These are phyloP conservation scores for Umbilicaria muhlenbergii DNA, from an alignment of 495 filamentous ascomycete species.

Conservation along the genomic window DNA sequence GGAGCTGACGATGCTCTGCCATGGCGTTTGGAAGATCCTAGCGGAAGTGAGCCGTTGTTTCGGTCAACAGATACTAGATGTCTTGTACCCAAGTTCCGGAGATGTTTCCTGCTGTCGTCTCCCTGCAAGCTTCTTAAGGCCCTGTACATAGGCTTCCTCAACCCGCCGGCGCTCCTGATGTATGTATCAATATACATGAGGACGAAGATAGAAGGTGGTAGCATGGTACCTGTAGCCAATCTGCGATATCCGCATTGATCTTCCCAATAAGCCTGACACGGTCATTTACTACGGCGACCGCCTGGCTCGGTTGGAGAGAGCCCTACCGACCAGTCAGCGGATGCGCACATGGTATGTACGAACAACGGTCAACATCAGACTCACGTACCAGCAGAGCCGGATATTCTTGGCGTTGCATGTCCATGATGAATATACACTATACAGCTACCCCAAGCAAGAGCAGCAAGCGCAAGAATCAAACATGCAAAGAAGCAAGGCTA, in stretches of 20 bases:
- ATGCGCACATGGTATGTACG: slow-evolving; percentile 2
- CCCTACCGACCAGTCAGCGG: slow-evolving; percentile 34
- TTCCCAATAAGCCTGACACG: slow-evolving; percentile 75
- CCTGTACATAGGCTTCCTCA: slow-evolving; percentile 80
- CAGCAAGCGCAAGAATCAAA: not conserved
- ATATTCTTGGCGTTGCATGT: slow-evolving; percentile 84
- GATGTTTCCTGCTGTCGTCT: slow-evolving; percentile 54
- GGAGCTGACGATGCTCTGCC: slow-evolving; percentile 76
- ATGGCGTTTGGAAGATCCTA: slow-evolving; percentile 83
- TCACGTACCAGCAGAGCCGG: slow-evolving; percentile 81
- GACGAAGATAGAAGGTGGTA: slow-evolving; percentile 4
- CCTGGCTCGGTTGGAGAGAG: slow-evolving; percentile 69
- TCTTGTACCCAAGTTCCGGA: slow-evolving; percentile 67
- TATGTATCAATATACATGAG: slow-evolving; percentile 2
- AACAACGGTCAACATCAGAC: slow-evolving; percentile 1
- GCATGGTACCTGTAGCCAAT: slow-evolving; percentile 79
- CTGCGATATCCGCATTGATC: slow-evolving; percentile 83
- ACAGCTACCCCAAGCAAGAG: no score
- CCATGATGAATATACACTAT: slow-evolving; percentile 30
- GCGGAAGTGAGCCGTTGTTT: slow-evolving; percentile 7
- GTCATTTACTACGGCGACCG: slow-evolving; percentile 70
- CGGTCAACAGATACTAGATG: slow-evolving; percentile 2
- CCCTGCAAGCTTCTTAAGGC: slow-evolving; percentile 62
- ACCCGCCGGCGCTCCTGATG: slow-evolving; percentile 76
- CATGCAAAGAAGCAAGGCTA: not conserved